Evolutionary conservation across 306 rosid genomes (phyloP), one percentile per base, ranked within the genome.

Genomic region (Gastrolobium bilobum): DNA sequence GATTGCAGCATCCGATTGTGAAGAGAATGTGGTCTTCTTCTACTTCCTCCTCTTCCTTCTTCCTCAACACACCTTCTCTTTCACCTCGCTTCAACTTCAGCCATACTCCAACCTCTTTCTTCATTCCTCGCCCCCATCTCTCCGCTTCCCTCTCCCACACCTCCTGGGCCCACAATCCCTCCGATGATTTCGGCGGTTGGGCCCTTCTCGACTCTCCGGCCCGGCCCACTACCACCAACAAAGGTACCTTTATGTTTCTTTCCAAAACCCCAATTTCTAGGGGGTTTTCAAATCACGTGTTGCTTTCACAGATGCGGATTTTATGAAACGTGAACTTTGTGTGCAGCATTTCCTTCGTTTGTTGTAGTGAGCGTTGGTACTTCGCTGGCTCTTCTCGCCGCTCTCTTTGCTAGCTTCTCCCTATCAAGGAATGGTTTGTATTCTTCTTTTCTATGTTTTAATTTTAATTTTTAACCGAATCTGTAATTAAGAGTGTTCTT

Each of bases 121-220:
- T 69, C 65, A 46, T 29, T n/a, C 83, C 84, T 46, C 86, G 70
- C 8, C 69, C 51, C 39, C 88, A 75, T 61, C 84, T 81, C 79
- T 62, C 79, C 59, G 88, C 91, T 6, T 83, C 91, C 20, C 69
- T 90, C 57, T 86, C 68, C 37, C 82, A 37, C 74, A 78, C 76
- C 79, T 75, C 90, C 13, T 76, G 82, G 8, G 50, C 84, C 44
- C 57, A 58, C 14, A 71, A 53, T 51, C 56, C 85, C 43, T 6
- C 57, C 79, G 77, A 59, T 56, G 80, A 76, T 46, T 87, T 77
- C 70, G 88, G 88, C 52, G 98, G 98, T 3, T 91, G 98, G 98
- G 89, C 83, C 44, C 5, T 81, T 57, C 43, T 79, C 35, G 86
- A 89, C 7, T 2, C 78, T 58, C 91, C 91, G 15, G 31, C 65